Evolutionary conservation across 2,329 filamentous ascomycete species (phyloP), one percentile per base, ranked within the genome.

Genomic region (Ophiostoma pallidulum): DNA sequence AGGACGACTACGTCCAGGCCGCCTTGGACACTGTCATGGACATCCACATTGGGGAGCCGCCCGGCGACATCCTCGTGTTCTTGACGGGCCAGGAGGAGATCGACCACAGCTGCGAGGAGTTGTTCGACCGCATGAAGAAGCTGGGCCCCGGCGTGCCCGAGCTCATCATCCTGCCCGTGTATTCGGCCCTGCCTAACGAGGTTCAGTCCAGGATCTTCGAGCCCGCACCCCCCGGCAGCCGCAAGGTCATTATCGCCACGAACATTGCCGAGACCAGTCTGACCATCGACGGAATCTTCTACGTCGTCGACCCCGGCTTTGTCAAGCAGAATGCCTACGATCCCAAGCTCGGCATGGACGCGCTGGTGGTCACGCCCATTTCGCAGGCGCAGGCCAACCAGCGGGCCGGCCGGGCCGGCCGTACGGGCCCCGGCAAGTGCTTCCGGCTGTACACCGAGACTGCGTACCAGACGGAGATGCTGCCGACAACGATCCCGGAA

Each of bases 191-290:
- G 22, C 92, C 92, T 0, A 89, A 82, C 52, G 94, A 98, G 64
- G 90, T 94, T 72, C 91, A 96, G 61, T 92, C 84, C 57, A 79
- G 79, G 49, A 96, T 98, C 53, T 98, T 98, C 61, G 92, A 98
- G 26, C 90, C 91, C 2, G 86, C 92, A 0, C 88, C 91, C 0
- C 74, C 82, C 0, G 91, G 91, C 14, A 81, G 78, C 46, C 78
- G 92, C 48, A 98, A 98, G 65, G 89, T 97, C 2, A 88, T 98
- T 50, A 94, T 98, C 61, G 92, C 92, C 2, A 98, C 92, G 31
- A 98, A 98, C 58, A 98, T 98, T 59, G 92, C 92, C 1, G 92
- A 98, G 62, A 98, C 92, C 0, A 95, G 88, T 47, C 92, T 98
- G 60, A 98, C 92, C 0, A 97, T 98, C 54, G 92, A 98, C 61